A percentile compares a stretch with the other conserved stretches of the same genome.
These are phyloP conservation scores for Eragrostis curvula DNA, from an alignment of 176 grass and related monocot genomes.

Conservation along the genomic window DNA sequence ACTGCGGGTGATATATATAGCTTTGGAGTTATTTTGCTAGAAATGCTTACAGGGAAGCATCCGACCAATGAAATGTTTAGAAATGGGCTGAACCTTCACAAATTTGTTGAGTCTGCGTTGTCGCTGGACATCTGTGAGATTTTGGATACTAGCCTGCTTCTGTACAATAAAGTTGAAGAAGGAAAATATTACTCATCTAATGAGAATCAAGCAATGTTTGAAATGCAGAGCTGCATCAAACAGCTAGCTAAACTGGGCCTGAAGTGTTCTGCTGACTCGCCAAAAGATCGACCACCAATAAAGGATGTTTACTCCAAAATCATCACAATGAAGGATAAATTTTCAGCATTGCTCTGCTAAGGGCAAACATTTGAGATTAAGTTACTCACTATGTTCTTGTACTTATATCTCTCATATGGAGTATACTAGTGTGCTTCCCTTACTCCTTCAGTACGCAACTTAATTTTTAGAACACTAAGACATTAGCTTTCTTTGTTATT, in stretches of 20 bases:
- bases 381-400: no score
- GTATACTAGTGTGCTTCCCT: no score
- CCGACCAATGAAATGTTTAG: neutral
- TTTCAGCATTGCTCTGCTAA: neutral
- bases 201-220: neutral
- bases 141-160: neutral
- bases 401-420: no score
- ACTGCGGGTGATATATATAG: neutral
- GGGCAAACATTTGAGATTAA: no score
- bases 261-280: neutral
- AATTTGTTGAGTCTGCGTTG: neutral
- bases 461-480: no score
- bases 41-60: neutral
- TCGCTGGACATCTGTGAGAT: neutral
- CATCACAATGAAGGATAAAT: neutral
- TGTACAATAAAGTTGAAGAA: neutral
- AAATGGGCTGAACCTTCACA: conserved; percentile 1
- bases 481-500: no score
- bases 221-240: neutral
- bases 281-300: neutral
- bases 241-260: neutral
- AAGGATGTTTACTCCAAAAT: neutral
- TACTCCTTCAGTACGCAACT: no score
- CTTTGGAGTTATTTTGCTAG: neutral
- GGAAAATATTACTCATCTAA: no score